These are phyloP conservation scores for Tolypocladium capitatum DNA, from an alignment of 2,329 filamentous ascomycete genomes.

Conservation along the genomic window DNA sequence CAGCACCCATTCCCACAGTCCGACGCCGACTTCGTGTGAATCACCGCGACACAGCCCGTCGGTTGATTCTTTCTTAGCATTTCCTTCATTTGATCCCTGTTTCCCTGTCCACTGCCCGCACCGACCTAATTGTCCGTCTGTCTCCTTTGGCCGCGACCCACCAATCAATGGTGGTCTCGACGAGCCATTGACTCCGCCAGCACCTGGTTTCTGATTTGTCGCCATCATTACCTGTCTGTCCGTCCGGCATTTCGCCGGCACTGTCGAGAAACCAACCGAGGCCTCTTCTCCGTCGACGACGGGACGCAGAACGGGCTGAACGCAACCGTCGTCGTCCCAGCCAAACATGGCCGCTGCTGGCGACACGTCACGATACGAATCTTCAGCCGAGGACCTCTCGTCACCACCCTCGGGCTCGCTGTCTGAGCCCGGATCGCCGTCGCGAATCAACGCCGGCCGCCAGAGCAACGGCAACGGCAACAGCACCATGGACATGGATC, in stretches of 20 bases:
- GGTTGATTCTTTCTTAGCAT: neutral
- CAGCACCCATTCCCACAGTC: neutral
- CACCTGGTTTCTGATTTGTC: neutral
- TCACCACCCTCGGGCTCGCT: slow-evolving; percentile 37
- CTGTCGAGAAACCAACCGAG: neutral
- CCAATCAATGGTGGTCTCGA: neutral
- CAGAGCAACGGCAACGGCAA: slow-evolving; percentile 11
- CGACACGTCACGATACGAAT: slow-evolving; percentile 28
- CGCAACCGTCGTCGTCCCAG: neutral
- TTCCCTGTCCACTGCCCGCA: neutral
- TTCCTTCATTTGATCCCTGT: neutral
- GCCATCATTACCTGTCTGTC: neutral
- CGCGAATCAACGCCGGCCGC: slow-evolving; percentile 18
- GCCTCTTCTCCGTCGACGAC: neutral
- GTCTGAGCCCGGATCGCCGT: slow-evolving; percentile 35
- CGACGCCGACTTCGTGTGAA: neutral
- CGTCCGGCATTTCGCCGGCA: neutral
- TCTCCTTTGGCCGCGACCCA: too few species aligned
- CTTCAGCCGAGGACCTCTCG: slow-evolving; percentile 35
- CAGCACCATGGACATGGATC: slow-evolving; percentile 33
- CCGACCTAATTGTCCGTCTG: too few species aligned
- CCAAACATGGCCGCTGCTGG: slow-evolving; percentile 15
- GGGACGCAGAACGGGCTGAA: neutral
- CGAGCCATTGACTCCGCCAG: neutral
- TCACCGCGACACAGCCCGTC: neutral